Conservation (phyloP, 2,329 filamentous ascomycete species). For the Pseudogymnoascus pannorum region DNA sequence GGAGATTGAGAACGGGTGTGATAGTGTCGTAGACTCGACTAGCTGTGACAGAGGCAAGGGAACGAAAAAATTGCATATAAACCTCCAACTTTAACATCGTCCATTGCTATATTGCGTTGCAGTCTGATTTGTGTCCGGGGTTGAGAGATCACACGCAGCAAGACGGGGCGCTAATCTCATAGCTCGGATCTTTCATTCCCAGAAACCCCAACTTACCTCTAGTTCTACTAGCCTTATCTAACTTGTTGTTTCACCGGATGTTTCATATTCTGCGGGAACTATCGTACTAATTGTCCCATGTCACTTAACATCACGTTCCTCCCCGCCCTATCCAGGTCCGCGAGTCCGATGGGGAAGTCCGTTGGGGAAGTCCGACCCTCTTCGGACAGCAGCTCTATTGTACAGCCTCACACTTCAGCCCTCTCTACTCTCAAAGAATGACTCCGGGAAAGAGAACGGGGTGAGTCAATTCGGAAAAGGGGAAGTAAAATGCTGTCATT, state of each 20-base stretch:
- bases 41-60: too few relatives aligned
- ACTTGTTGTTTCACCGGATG: background rate
- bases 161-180: background rate
- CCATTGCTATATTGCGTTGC: background rate
- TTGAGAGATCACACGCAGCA: background rate
- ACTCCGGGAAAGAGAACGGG: background rate
- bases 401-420: background rate
- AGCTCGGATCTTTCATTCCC: background rate
- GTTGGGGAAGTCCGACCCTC: background rate
- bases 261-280: background rate
- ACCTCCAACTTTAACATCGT: too few relatives aligned
- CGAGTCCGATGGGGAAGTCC: background rate
- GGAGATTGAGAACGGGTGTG: too few relatives aligned
- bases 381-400: background rate
- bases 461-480: background rate
- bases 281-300: background rate
- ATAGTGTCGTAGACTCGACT: too few relatives aligned
- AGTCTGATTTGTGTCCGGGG: background rate
- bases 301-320: background rate
- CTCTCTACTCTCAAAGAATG: background rate
- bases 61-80: too few relatives aligned
- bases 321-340: background rate
- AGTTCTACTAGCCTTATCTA: background rate
- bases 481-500: background rate
- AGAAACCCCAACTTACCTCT: background rate